Conservation (phyloP, 306 rosid species). For the Rosa lucieae region DNA sequence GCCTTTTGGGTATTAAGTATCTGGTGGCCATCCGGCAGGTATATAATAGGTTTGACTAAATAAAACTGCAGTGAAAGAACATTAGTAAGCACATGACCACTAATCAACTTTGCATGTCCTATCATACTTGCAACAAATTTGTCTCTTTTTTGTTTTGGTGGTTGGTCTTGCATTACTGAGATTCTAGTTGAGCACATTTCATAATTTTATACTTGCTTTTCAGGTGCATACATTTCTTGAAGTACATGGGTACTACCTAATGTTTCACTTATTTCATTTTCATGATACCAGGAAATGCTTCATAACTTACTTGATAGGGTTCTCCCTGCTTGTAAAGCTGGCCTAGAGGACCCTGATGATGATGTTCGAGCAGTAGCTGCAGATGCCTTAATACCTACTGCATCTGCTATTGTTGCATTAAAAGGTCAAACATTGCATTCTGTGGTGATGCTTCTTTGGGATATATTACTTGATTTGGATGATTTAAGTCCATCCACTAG, state of each 20-base stretch:
- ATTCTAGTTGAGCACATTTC: neutral
- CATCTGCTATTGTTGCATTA: conserved; percentile 75
- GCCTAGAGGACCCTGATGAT: conserved; percentile 96
- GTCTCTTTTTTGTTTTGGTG: neutral
- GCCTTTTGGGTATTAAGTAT: conserved; percentile 93
- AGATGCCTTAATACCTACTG: conserved; percentile 93
- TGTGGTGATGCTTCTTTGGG: conserved; percentile 94
- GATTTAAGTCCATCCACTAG: conserved; percentile 99
- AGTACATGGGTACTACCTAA: conserved; percentile 12
- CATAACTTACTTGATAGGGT: conserved; percentile 74
- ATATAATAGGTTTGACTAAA: conserved; percentile 6
- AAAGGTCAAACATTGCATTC: conserved; percentile 75
- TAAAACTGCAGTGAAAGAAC: neutral
- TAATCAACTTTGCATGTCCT: neutral
- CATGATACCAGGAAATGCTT: conserved; percentile 76
- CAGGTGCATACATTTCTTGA: conserved; percentile 18
- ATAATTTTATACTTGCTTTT: neutral
- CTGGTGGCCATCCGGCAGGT: conserved; percentile 96
- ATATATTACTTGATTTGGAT: conserved; percentile 93
- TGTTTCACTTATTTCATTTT: conserved; percentile 31
- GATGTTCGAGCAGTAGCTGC: conserved; percentile 99
- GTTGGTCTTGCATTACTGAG: neutral
- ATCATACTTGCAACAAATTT: neutral
- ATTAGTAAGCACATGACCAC: too few relatives aligned
- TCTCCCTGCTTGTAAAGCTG: conserved; percentile 94